phyloP scores from a whole-genome alignment of 805 yeast genomes.

The Danielia reshetovae region DNA sequence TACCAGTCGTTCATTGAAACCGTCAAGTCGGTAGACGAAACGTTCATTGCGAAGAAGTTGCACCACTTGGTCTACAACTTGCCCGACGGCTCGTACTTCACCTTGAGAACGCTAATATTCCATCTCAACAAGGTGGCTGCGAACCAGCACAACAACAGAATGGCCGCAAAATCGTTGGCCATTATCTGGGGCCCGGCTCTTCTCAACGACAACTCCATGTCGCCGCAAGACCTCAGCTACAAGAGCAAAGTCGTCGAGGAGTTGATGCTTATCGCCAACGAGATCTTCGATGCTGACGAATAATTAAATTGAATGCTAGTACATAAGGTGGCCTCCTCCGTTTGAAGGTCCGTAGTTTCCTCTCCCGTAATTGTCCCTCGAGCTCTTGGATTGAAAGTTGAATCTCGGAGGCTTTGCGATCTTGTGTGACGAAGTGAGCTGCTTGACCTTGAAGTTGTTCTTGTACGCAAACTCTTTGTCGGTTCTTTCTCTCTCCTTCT shows the following conservation, averaged over 20 bases:
- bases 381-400: conserved; percentile 14
- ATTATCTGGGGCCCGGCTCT: conserved; percentile 95
- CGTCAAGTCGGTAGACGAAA: conserved; percentile 47
- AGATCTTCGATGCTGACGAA: conserved; percentile 52
- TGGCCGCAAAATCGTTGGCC: conserved; percentile 78
- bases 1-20: conserved; percentile 64
- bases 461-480: conserved; percentile 21
- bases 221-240: conserved; percentile 68
- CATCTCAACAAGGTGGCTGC: conserved; percentile 75
- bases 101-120: conserved; percentile 77
- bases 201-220: conserved; percentile 60
- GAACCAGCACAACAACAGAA: conserved; percentile 62
- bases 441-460: conserved; percentile 27
- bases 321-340: conserved; percentile 4
- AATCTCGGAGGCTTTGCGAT: conserved; percentile 36
- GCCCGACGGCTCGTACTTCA: conserved; percentile 94
- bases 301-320: conserved; percentile 5
- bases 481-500: conserved; percentile 14
- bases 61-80: conserved; percentile 86
- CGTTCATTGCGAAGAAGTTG: conserved; percentile 61
- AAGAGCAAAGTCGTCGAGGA: conserved; percentile 82
- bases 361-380: conserved; percentile 5
- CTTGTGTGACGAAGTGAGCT: conserved; percentile 18
- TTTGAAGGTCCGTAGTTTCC: not conserved
- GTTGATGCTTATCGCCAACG: conserved; percentile 75